A percentile compares a stretch with the other conserved stretches of the same genome.
Evolutionary conservation across 768 basidiomycete genomes (phyloP).

Genomic region (Tylopilus sp.): DNA sequence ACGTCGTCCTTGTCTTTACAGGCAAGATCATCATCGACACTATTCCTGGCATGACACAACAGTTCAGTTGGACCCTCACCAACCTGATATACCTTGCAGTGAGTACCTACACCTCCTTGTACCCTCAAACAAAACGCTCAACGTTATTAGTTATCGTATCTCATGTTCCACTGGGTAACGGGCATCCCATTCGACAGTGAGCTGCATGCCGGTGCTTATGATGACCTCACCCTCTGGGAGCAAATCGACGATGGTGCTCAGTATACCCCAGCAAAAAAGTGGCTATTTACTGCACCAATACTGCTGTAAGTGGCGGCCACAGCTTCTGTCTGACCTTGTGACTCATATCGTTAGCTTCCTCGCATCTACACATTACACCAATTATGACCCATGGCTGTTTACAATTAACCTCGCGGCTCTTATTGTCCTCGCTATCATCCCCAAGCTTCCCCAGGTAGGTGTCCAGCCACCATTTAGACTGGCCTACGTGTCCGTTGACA

Average conservation of each 20-base stretch:
- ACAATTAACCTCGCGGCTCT: constrained; percentile 83
- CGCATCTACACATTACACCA: constrained; percentile 96
- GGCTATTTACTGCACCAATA: constrained; percentile 88
- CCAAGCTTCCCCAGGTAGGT: constrained; percentile 91
- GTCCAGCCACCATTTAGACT: background rate
- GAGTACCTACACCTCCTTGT: constrained; percentile 26
- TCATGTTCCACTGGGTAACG: constrained; percentile 98
- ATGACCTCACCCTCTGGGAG: constrained; percentile 97
- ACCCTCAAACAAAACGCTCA: constrained; percentile 4
- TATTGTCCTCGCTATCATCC: constrained; percentile 76
- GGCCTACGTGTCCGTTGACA: constrained; percentile 14
- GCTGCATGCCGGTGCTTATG: constrained; percentile 89
- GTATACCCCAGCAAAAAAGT: constrained; percentile 98
- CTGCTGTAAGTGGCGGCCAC: constrained; percentile 58
- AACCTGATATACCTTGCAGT: constrained; percentile 90
- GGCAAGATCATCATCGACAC: constrained; percentile 94
- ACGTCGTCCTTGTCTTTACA: constrained; percentile 84
- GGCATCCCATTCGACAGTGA: constrained; percentile 93
- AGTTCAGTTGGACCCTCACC: constrained; percentile 93
- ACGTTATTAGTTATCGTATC: constrained; percentile 72
- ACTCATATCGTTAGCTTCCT: constrained; percentile 63
- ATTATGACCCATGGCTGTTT: constrained; percentile 93
- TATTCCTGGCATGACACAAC: constrained; percentile 89
- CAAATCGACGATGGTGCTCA: constrained; percentile 99
- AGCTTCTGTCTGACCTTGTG: background rate